These are phyloP conservation scores for Tetraselmis chui DNA, from an alignment of 139 green algal species.

Conservation along the genomic window DNA sequence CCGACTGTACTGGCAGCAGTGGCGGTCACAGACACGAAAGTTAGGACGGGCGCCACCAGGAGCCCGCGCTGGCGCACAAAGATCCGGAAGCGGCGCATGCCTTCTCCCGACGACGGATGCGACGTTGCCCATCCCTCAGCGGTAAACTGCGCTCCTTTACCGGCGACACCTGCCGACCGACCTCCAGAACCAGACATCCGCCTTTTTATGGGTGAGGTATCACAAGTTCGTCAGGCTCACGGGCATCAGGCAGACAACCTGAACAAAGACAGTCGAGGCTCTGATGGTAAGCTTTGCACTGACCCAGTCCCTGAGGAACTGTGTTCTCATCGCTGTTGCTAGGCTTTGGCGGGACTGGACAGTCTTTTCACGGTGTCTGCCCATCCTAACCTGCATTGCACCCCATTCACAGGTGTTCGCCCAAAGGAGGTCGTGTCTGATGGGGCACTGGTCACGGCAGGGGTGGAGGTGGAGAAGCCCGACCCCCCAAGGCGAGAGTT, in stretches of 20 bases:
- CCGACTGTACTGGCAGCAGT: neutral
- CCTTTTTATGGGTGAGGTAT: neutral
- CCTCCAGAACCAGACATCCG: too few species aligned
- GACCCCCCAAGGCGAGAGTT: constrained; percentile 1
- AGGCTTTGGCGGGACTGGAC: neutral
- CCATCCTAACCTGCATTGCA: neutral
- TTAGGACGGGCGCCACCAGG: neutral
- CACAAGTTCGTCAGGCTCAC: neutral
- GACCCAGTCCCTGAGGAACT: too few species aligned
- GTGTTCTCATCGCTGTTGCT: too few species aligned
- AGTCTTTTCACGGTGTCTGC: neutral
- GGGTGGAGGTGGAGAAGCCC: neutral
- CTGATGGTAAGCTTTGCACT: too few species aligned
- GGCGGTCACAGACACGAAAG: neutral
- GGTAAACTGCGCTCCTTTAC: neutral
- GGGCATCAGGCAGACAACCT: neutral
- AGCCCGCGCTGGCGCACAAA: neutral
- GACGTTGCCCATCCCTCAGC: neutral
- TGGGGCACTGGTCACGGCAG: neutral
- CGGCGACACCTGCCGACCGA: neutral
- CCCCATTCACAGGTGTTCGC: neutral
- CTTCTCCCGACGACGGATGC: neutral
- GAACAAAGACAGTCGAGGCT: neutral
- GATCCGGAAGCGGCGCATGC: neutral
- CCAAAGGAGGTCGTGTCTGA: neutral